A percentile compares a stretch with the other conserved stretches of the same genome.
These are phyloP conservation scores for Penicillium carneum DNA, from an alignment of 2,329 filamentous ascomycete species.

Conservation along the genomic window DNA sequence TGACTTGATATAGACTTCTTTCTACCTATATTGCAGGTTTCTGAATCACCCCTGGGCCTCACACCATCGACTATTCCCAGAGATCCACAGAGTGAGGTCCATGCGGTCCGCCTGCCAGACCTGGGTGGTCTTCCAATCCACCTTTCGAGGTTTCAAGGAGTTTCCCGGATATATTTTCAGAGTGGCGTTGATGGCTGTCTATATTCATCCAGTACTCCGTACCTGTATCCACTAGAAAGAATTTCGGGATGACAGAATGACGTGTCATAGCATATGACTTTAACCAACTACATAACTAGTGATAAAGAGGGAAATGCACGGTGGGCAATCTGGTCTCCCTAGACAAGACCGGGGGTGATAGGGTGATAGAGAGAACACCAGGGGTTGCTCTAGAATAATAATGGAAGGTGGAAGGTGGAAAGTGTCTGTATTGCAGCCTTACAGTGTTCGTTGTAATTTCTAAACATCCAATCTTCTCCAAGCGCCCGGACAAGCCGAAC, in stretches of 20 bases:
- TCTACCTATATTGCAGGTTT: neutral
- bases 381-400: too few relatives aligned
- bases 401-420: too few relatives aligned
- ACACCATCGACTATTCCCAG: neutral
- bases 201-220: too few relatives aligned
- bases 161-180: neutral
- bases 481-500: too few relatives aligned
- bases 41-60: neutral
- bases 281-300: neutral
- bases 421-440: too few relatives aligned
- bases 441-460: too few relatives aligned
- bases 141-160: neutral
- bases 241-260: too few relatives aligned
- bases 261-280: neutral
- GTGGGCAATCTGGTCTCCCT: too few relatives aligned
- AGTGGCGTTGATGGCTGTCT: neutral
- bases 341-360: too few relatives aligned
- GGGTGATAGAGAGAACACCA: too few relatives aligned
- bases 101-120: slow-evolving; percentile 7
- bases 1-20: neutral
- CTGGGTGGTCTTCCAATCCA: neutral
- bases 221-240: neutral
- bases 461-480: too few relatives aligned
- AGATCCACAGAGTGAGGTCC: slow-evolving; percentile 2
- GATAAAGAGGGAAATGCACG: too few relatives aligned